Evolutionary conservation across 2,329 filamentous ascomycete genomes (phyloP).

Genomic region (Salinomyces thailandicus): DNA sequence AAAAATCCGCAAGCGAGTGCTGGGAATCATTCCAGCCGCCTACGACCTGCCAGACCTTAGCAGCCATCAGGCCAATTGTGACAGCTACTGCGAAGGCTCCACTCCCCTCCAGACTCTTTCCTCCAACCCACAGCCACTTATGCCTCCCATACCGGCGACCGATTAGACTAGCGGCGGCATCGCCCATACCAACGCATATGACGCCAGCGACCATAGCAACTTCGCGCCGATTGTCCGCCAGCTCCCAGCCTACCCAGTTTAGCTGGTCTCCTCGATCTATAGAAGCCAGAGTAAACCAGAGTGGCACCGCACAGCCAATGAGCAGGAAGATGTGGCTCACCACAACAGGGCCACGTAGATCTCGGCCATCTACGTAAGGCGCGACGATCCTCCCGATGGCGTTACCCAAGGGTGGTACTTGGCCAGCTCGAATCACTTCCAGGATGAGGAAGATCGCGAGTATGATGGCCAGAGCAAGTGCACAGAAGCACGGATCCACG

Average conservation of each 20-base stretch:
- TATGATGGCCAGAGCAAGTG: conserved; percentile 67
- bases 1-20: conserved; percentile 1
- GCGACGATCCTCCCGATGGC: conserved; percentile 79
- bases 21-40: conserved; percentile 54
- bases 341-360: conserved; percentile 86
- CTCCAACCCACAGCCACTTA: conserved; percentile 95
- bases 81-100: conserved; percentile 75
- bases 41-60: conserved; percentile 61
- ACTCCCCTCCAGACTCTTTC: conserved; percentile 84
- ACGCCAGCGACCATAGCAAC: conserved; percentile 87
- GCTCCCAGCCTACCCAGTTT: conserved; percentile 63
- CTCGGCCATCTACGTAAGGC: conserved; percentile 87
- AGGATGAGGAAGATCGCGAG: conserved; percentile 79
- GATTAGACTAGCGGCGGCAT: conserved; percentile 83
- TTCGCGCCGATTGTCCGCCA: conserved; percentile 49
- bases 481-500: conserved; percentile 74
- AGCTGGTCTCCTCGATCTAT: conserved; percentile 47
- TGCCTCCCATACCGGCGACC: conserved; percentile 73
- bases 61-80: conserved; percentile 58
- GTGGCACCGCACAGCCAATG: conserved; percentile 85
- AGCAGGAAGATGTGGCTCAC: conserved; percentile 93
- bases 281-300: conserved; percentile 77
- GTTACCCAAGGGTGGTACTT: conserved; percentile 79
- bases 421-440: conserved; percentile 79
- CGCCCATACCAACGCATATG: conserved; percentile 87